Conservation (phyloP, 441 rosid species). For the Francoa sonchifolia region DNA sequence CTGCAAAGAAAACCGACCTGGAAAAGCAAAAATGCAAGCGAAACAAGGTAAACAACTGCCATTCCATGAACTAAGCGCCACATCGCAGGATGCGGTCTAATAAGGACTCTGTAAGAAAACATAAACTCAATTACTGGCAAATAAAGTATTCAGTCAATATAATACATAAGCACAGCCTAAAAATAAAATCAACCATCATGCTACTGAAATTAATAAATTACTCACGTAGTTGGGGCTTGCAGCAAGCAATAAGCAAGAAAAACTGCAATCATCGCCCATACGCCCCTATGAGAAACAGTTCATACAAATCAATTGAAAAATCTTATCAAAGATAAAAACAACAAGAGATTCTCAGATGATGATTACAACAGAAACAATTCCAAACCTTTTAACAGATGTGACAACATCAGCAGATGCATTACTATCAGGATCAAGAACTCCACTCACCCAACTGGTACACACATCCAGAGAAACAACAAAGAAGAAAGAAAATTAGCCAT, state of each 20-base stretch:
- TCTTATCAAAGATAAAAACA: background rate
- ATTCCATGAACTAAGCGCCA: conserved; percentile 99
- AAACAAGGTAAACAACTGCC: conserved; percentile 89
- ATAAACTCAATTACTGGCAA: background rate
- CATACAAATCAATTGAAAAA: conserved; percentile 12
- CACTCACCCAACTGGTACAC: conserved; percentile 79
- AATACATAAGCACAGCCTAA: conserved; percentile 1
- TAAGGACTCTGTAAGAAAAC: conserved; percentile 49
- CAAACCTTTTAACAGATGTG: conserved; percentile 86
- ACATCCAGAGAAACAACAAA: conserved; percentile 5
- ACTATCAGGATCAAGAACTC: conserved; percentile 81
- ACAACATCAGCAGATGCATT: conserved; percentile 53
- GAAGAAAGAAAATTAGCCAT: background rate
- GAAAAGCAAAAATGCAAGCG: conserved; percentile 92
- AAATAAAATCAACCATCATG: background rate
- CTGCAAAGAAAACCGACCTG: conserved; percentile 43
- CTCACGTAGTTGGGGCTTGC: conserved; percentile 98
- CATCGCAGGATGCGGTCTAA: conserved; percentile 96
- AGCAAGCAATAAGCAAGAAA: conserved; percentile 95
- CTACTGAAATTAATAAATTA: too few relatives aligned
- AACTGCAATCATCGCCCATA: conserved; percentile 97
- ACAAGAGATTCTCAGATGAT: background rate
- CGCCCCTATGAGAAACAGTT: conserved; percentile 50
- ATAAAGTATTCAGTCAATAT: background rate
- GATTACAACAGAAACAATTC: conserved; percentile 7